These are phyloP conservation scores for Massospora cicadina DNA, from an alignment of 371 early-diverging fungal species.

Conservation along the genomic window DNA sequence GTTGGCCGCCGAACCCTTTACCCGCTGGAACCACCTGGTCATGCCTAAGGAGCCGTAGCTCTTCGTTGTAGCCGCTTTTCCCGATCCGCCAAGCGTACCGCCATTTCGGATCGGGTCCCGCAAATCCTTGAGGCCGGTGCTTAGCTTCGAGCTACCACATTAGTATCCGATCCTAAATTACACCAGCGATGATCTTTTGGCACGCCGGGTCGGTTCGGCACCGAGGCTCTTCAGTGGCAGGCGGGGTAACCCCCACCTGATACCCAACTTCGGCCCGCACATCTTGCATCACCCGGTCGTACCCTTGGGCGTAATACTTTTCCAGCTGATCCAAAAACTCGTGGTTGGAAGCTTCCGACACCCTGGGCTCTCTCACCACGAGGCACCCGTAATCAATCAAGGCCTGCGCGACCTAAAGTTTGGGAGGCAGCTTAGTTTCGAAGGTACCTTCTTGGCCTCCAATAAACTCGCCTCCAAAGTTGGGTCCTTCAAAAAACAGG, in stretches of 20 bases:
- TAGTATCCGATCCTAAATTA: not conserved
- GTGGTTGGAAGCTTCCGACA: slow-evolving; percentile 20
- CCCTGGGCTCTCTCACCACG: slow-evolving; percentile 42
- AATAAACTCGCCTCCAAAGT: slow-evolving; percentile 22
- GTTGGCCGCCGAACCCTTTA: slow-evolving; percentile 9
- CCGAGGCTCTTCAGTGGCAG: slow-evolving; percentile 37
- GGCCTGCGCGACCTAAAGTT: slow-evolving; percentile 30
- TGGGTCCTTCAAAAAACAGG: slow-evolving; percentile 28
- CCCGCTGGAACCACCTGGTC: slow-evolving; percentile 36
- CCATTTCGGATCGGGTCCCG: slow-evolving; percentile 50
- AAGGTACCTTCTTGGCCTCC: slow-evolving; percentile 22
- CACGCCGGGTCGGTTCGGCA: slow-evolving; percentile 40
- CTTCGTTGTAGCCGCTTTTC: slow-evolving; percentile 24
- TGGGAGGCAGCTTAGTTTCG: not conserved
- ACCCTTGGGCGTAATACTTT: slow-evolving; percentile 39
- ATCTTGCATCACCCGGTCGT: slow-evolving; percentile 34
- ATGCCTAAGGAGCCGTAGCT: slow-evolving; percentile 39
- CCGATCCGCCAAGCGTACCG: slow-evolving; percentile 37
- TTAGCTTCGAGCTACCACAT: slow-evolving; percentile 14
- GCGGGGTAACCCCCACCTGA: slow-evolving; percentile 52
- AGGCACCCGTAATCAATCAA: slow-evolving; percentile 40
- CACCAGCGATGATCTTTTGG: slow-evolving; percentile 22
- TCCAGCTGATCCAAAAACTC: slow-evolving; percentile 29
- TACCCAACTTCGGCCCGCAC: slow-evolving; percentile 32
- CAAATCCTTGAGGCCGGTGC: slow-evolving; percentile 18